Conservation (phyloP, 1,284 basidiomycete genomes). For the Pseudozyma tsukubaensis region DNA sequence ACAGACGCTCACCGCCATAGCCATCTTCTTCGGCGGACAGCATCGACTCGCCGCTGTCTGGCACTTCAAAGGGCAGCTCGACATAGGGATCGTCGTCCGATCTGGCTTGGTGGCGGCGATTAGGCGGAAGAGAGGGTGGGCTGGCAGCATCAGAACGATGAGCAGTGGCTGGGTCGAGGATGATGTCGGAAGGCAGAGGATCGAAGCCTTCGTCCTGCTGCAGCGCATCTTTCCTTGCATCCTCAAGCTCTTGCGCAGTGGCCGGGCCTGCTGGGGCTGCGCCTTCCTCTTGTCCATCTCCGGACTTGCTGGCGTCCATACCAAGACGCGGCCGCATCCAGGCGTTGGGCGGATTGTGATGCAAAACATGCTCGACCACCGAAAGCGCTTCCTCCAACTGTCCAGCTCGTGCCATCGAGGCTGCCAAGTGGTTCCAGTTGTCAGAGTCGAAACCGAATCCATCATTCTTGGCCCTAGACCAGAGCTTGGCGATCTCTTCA, state of each 20-base stretch:
- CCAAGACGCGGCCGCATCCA: conserved; percentile 15
- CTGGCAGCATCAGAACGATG: conserved; percentile 26
- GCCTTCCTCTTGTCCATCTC: not conserved
- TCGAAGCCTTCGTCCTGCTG: conserved; percentile 36
- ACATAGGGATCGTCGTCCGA: conserved; percentile 34
- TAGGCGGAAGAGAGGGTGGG: conserved; percentile 21
- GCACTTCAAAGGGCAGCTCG: conserved; percentile 25
- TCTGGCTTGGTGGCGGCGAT: conserved; percentile 28
- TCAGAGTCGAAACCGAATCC: conserved; percentile 87
- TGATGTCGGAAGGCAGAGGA: conserved; percentile 3
- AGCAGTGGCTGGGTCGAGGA: conserved; percentile 15
- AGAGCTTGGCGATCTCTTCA: conserved; percentile 76
- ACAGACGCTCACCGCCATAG: not conserved
- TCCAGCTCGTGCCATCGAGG: conserved; percentile 82
- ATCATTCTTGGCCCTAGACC: conserved; percentile 76
- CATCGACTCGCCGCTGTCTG: conserved; percentile 5
- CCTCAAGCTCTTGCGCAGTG: not conserved
- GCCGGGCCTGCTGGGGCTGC: not conserved
- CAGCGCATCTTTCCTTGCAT: not conserved
- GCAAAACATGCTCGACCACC: conserved; percentile 81
- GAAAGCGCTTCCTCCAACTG: conserved; percentile 84
- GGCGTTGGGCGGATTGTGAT: conserved; percentile 29
- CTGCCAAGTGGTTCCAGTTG: conserved; percentile 90
- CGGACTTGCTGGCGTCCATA: not conserved
- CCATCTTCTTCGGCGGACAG: not conserved